Evolutionary conservation across 306 rosid species (phyloP).

Genomic region (Dryas octopetala): DNA sequence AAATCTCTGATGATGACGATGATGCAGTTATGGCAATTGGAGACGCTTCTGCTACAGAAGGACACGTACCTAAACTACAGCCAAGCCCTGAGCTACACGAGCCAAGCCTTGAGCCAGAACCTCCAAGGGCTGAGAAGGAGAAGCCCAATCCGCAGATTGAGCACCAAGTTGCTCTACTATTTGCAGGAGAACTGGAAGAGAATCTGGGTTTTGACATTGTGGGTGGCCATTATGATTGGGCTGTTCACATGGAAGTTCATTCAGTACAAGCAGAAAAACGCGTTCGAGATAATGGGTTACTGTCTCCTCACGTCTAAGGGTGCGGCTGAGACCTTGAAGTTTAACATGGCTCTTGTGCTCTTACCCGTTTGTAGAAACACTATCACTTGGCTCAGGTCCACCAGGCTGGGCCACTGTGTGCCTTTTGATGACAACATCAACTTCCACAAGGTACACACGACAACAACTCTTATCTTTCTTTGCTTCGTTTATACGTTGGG

Average conservation of each 20-base stretch:
- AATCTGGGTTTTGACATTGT: conserved; percentile 76
- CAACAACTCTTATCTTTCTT: neutral
- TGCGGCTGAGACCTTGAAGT: conserved; percentile 84
- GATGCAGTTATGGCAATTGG: conserved; percentile 95
- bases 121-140: conserved; percentile 79
- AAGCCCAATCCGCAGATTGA: conserved; percentile 67
- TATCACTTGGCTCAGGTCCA: conserved; percentile 92
- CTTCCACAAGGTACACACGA: conserved; percentile 80
- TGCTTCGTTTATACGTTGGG: conserved; percentile 22
- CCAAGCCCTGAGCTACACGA: conserved; percentile 96
- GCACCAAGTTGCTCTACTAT: conserved; percentile 64
- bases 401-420: conserved; percentile 55
- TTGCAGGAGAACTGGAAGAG: conserved; percentile 95
- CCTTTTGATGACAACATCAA: conserved; percentile 99
- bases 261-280: conserved; percentile 62
- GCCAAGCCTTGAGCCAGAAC: conserved; percentile 98
- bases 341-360: conserved; percentile 94
- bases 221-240: conserved; percentile 71
- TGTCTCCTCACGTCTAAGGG: conserved; percentile 92
- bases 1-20: conserved; percentile 32
- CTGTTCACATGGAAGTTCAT: conserved; percentile 84
- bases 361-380: conserved; percentile 93
- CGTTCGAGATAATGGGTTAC: conserved; percentile 73
- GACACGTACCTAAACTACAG: conserved; percentile 95
- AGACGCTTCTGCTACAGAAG: conserved; percentile 88